These are phyloP conservation scores for Phytophthora ohioensis DNA, from an alignment of 352 stramenopile species.

Conservation along the genomic window DNA sequence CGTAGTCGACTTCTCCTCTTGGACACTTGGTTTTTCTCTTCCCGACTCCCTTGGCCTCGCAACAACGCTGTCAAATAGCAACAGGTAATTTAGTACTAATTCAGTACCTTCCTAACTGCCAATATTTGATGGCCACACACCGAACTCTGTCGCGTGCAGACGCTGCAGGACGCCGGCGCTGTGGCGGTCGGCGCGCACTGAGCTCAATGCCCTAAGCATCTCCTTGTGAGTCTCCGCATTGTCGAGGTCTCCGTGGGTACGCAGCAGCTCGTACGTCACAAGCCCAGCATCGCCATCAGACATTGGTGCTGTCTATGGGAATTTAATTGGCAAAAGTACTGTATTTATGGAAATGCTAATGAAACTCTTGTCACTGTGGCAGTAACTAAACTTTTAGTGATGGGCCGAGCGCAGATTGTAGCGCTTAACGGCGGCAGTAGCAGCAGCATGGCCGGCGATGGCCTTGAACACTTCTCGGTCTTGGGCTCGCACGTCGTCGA, in stretches of 20 bases:
- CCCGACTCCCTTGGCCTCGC: conserved; percentile 26
- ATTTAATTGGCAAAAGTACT: conserved; percentile 11
- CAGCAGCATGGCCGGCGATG: conserved; percentile 66
- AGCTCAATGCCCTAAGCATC: conserved; percentile 49
- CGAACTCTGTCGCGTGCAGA: conserved; percentile 53
- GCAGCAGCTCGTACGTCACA: conserved; percentile 46
- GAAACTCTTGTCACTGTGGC: conserved; percentile 1
- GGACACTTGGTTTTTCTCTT: conserved; percentile 30
- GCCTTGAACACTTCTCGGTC: conserved; percentile 67
- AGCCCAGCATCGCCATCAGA: conserved; percentile 16
- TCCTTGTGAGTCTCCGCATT: conserved; percentile 47
- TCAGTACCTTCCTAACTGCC: background rate
- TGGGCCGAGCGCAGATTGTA: conserved; percentile 58
- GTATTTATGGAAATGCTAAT: conserved; percentile 13
- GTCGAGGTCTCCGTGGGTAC: conserved; percentile 29
- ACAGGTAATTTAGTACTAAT: background rate
- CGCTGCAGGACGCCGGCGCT: conserved; percentile 47
- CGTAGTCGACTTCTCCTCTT: conserved; percentile 50
- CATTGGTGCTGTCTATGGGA: conserved; percentile 8
- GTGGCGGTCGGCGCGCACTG: conserved; percentile 28
- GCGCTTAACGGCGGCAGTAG: conserved; percentile 56
- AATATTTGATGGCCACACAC: conserved; percentile 30
- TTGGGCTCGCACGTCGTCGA: conserved; percentile 44
- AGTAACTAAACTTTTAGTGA: conserved; percentile 11
- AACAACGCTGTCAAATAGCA: conserved; percentile 41